Conservation (phyloP, 805 yeast species). For the Yarrowia sp. region DNA sequence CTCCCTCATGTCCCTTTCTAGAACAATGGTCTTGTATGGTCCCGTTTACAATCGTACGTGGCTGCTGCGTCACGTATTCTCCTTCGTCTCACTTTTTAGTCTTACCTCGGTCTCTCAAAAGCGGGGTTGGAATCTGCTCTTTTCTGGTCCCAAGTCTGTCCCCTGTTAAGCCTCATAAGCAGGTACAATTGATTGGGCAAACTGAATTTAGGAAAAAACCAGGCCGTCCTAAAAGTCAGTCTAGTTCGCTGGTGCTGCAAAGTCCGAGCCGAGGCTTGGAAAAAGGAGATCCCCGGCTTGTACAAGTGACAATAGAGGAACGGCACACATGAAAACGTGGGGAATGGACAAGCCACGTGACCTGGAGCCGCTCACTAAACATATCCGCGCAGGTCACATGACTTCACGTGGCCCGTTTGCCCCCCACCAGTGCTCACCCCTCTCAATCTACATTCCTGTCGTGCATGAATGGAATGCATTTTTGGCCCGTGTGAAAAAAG, state of each 20-base stretch:
- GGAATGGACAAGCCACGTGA: background rate
- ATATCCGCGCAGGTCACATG: background rate
- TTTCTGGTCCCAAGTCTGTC: too few relatives aligned
- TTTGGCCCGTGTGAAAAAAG: conserved; percentile 18
- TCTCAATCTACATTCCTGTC: conserved; percentile 24
- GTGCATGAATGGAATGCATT: conserved; percentile 26
- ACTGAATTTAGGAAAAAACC: conserved; percentile 1
- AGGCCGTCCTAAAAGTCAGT: conserved; percentile 3
- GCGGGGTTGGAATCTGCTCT: conserved; percentile 1
- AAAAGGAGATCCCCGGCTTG: too few relatives aligned
- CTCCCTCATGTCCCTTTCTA: too few relatives aligned
- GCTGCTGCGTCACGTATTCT: too few relatives aligned
- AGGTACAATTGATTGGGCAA: conserved; percentile 16
- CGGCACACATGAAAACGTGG: too few relatives aligned
- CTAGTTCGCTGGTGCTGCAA: background rate
- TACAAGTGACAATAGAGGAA: too few relatives aligned
- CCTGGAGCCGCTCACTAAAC: too few relatives aligned
- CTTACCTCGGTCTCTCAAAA: background rate
- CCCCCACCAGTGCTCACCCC: conserved; percentile 18
- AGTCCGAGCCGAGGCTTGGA: conserved; percentile 21
- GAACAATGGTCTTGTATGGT: background rate
- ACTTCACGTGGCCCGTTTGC: background rate
- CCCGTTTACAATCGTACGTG: too few relatives aligned
- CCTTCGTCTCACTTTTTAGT: too few relatives aligned
- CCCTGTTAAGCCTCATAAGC: conserved; percentile 7